Percentiles rank a stretch among this genome's conserved stretches.
phyloP scores from a whole-genome alignment of 2,329 filamentous ascomycete species.

The Fusarium citri region DNA sequence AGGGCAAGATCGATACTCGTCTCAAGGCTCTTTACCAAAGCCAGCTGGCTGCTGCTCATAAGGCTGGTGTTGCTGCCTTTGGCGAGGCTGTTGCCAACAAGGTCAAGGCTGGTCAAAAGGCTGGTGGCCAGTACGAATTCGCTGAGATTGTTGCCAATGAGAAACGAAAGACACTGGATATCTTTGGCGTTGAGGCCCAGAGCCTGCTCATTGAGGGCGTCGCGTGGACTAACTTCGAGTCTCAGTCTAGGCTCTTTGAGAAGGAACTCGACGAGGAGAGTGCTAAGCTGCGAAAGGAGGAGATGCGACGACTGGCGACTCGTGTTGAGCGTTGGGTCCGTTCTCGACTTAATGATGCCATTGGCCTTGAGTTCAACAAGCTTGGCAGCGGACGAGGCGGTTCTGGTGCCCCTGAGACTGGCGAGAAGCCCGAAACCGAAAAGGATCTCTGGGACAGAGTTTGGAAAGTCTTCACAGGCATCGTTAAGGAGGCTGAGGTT shows the following conservation, averaged over 20 bases:
- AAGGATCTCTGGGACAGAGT: slow-evolving; percentile 96
- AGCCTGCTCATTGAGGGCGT: slow-evolving; percentile 82
- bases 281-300: slow-evolving; percentile 85
- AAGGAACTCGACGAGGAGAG: slow-evolving; percentile 94
- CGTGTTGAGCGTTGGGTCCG: slow-evolving; percentile 95
- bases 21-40: slow-evolving; percentile 88
- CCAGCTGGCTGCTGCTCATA: slow-evolving; percentile 91
- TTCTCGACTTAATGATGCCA: slow-evolving; percentile 84
- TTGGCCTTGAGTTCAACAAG: slow-evolving; percentile 96
- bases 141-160: slow-evolving; percentile 90
- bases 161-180: slow-evolving; percentile 78
- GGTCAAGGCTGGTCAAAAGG: slow-evolving; percentile 93
- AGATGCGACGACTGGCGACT: slow-evolving; percentile 92
- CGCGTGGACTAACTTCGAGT: slow-evolving; percentile 86
- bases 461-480: slow-evolving; percentile 85
- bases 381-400: slow-evolving; percentile 89
- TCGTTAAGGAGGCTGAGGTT: slow-evolving; percentile 85
- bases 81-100: slow-evolving; percentile 86
- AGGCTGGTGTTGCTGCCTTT: slow-evolving; percentile 85
- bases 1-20: slow-evolving; percentile 86
- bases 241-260: slow-evolving; percentile 82
- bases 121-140: slow-evolving; percentile 91
- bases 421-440: slow-evolving; percentile 78
- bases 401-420: slow-evolving; percentile 80
- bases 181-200: slow-evolving; percentile 81